Percentiles rank a stretch among this genome's conserved stretches.
Evolutionary conservation across 305 asterid genomes (phyloP).

Genomic region (Striga hermonthica): DNA sequence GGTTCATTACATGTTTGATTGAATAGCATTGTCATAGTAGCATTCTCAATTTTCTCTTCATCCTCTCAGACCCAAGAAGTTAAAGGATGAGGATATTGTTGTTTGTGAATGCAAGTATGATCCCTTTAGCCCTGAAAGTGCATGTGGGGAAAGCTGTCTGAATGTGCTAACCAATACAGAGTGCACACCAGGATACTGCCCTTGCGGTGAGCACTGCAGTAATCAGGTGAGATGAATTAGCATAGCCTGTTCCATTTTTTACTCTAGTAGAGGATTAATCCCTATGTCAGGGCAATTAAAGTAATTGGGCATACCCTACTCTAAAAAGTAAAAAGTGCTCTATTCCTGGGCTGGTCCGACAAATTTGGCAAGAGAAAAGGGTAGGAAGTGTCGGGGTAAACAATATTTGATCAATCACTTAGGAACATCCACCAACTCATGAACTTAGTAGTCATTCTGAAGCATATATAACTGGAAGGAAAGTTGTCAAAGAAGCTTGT

Average conservation of each 20-base stretch:
- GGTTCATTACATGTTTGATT: constrained; percentile 20
- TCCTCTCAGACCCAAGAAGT: constrained; percentile 51
- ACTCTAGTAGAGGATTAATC: constrained; percentile 11
- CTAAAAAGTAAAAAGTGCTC: too few relatives aligned
- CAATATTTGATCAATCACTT: too few relatives aligned
- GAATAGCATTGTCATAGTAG: neutral
- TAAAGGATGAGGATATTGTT: constrained; percentile 79
- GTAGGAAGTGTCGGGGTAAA: too few relatives aligned
- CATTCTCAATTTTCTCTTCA: constrained; percentile 16
- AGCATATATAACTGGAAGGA: too few relatives aligned
- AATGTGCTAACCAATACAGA: constrained; percentile 87
- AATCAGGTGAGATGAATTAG: constrained; percentile 58
- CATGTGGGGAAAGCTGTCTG: constrained; percentile 89
- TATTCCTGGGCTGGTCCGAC: too few relatives aligned
- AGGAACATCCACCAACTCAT: too few relatives aligned
- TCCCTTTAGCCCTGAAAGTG: constrained; percentile 62
- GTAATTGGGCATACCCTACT: neutral
- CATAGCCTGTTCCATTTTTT: constrained; percentile 14
- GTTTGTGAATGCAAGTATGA: constrained; percentile 77
- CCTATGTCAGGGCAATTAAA: neutral
- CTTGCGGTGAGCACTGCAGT: constrained; percentile 63
- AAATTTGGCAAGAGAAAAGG: too few relatives aligned
- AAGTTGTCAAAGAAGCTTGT: too few relatives aligned
- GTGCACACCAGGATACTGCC: constrained; percentile 84
- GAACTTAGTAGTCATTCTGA: too few relatives aligned